Evolutionary conservation across 129 eudicot genomes (phyloP).

Genomic region (Deinandra increscens): DNA sequence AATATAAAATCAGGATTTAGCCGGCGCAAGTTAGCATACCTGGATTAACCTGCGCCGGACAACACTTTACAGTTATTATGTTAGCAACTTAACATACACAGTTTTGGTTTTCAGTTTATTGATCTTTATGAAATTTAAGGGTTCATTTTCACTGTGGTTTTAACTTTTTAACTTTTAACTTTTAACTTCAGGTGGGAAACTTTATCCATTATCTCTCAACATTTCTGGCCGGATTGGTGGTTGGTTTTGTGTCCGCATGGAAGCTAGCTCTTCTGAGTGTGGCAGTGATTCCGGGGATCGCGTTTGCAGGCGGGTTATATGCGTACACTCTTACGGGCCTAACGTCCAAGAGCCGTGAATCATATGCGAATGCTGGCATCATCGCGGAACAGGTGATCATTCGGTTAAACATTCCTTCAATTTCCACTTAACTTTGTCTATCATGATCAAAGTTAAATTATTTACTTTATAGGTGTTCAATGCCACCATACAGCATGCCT

Average conservation of each 20-base stretch:
- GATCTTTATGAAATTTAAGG: neutral
- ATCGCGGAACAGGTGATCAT: constrained; percentile 89
- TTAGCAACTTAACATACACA: constrained; percentile 24
- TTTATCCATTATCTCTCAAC: constrained; percentile 96
- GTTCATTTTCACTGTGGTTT: neutral
- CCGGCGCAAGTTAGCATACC: constrained; percentile 24
- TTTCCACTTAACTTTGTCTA: constrained; percentile 10
- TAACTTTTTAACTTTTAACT: neutral
- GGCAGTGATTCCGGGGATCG: constrained; percentile 97
- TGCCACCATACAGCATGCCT: constrained; percentile 36
- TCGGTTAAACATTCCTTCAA: constrained; percentile 3
- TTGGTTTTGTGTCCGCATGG: constrained; percentile 99
- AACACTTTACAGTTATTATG: constrained; percentile 7
- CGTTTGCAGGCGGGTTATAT: constrained; percentile 97
- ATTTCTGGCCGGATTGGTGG: constrained; percentile 98
- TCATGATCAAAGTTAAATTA: constrained; percentile 2
- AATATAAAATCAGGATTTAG: neutral
- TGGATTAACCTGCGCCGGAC: constrained; percentile 19
- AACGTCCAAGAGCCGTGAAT: constrained; percentile 96
- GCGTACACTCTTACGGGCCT: constrained; percentile 94
- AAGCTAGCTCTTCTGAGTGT: constrained; percentile 89
- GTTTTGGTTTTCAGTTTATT: neutral
- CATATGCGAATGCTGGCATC: constrained; percentile 92
- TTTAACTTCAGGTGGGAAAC: constrained; percentile 74
- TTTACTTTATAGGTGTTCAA: constrained; percentile 21